phyloP scores from a whole-genome alignment of 2,329 filamentous ascomycete genomes.

The Botrytis deweyae region DNA sequence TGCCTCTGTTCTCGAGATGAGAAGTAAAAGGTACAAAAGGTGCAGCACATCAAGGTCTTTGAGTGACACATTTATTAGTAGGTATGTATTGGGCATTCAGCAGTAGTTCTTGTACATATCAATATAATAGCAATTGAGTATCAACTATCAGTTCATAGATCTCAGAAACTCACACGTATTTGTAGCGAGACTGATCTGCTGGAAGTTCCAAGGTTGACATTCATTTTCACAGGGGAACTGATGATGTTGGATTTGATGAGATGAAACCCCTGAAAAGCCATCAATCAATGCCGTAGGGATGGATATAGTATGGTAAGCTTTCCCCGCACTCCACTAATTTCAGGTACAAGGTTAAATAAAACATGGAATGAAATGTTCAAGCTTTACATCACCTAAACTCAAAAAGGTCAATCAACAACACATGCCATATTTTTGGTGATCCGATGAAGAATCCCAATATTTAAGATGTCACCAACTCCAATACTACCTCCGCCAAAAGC shows the following conservation, averaged over 20 bases:
- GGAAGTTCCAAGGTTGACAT: not conserved
- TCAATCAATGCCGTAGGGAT: not conserved
- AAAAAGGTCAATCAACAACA: slow-evolving; percentile 11
- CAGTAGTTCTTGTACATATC: not conserved
- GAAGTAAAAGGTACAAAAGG: not conserved
- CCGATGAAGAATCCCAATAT: not conserved
- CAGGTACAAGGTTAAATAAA: slow-evolving; percentile 5
- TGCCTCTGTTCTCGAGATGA: not conserved
- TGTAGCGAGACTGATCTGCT: not conserved
- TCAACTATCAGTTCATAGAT: not conserved
- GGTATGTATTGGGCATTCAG: not conserved
- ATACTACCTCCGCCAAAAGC: slow-evolving; percentile 24
- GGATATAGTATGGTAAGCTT: not conserved
- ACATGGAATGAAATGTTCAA: not conserved
- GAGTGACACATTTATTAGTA: not conserved
- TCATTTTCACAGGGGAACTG: not conserved
- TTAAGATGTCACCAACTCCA: slow-evolving; percentile 36
- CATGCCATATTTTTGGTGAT: not conserved
- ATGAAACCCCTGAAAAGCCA: not conserved
- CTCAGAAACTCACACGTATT: too few relatives aligned
- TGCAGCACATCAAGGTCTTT: not conserved
- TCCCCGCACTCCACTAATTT: slow-evolving; percentile 11
- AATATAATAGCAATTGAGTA: too few relatives aligned
- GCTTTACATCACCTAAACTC: slow-evolving; percentile 4
- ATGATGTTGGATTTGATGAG: not conserved